Conservation (phyloP, 345 rosid species). For the Arabidopsis arenosa region DNA sequence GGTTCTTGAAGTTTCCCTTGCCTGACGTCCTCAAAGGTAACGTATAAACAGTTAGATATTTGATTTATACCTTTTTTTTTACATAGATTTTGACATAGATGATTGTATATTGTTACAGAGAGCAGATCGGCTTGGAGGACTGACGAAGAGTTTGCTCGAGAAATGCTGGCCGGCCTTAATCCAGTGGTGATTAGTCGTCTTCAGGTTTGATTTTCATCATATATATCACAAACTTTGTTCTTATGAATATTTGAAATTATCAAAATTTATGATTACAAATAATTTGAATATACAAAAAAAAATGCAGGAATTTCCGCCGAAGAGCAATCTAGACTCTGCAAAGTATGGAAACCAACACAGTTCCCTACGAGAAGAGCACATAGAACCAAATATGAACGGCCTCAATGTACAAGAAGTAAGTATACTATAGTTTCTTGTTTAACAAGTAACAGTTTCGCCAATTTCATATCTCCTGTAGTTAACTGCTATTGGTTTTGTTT, state of each 20-base stretch:
- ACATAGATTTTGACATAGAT: neutral
- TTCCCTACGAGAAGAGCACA: slow-evolving; percentile 56
- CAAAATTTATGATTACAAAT: neutral
- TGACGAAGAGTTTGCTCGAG: slow-evolving; percentile 76
- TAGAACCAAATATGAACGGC: slow-evolving; percentile 67
- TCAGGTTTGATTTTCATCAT: slow-evolving; percentile 25
- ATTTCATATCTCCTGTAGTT: neutral
- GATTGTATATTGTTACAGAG: slow-evolving; percentile 33
- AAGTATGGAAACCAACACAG: slow-evolving; percentile 73
- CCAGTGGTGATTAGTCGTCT: slow-evolving; percentile 67
- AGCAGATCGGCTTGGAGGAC: slow-evolving; percentile 68
- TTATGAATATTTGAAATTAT: neutral
- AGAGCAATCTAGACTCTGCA: slow-evolving; percentile 63
- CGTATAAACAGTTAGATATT: neutral
- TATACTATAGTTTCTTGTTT: slow-evolving; percentile 2
- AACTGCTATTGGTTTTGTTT: neutral
- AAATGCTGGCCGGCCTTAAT: slow-evolving; percentile 89
- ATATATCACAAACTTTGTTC: neutral
- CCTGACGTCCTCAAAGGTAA: slow-evolving; percentile 91
- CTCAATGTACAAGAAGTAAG: slow-evolving; percentile 62
- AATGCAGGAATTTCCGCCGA: slow-evolving; percentile 78
- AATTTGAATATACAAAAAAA: slow-evolving; percentile 1
- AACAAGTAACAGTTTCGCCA: neutral
- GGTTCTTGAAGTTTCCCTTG: slow-evolving; percentile 69
- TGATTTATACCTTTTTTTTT: neutral